Percentiles rank a stretch among this genome's conserved stretches.
phyloP scores from a whole-genome alignment of 371 early-diverging fungal genomes.

The Smittium culicis region DNA sequence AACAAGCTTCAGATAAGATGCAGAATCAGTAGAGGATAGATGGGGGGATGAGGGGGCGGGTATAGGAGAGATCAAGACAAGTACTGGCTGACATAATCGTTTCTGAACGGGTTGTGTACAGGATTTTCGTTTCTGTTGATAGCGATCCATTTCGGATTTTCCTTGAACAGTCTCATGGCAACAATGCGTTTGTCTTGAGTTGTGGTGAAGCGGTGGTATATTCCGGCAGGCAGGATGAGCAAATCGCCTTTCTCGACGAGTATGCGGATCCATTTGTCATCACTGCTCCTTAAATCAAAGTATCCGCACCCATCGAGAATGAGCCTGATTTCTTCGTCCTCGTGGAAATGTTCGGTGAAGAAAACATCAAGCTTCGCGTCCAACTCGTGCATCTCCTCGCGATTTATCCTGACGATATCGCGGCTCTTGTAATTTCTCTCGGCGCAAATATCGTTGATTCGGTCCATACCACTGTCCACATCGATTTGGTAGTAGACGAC shows the following conservation, averaged over 20 bases:
- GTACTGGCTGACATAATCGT: no score
- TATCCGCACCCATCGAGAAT: slow-evolving; percentile 80
- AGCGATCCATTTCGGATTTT: no score
- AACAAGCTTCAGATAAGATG: no score
- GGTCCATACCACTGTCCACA: no score
- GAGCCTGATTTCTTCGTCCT: slow-evolving; percentile 92
- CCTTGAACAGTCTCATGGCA: no score
- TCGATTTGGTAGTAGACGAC: not conserved
- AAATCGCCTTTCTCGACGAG: slow-evolving; percentile 58
- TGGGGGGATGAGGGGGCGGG: no score
- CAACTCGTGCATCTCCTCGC: slow-evolving; percentile 59
- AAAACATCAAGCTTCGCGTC: slow-evolving; percentile 84
- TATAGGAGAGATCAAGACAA: no score
- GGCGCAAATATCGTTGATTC: slow-evolving; percentile 49
- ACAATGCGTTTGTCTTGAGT: no score
- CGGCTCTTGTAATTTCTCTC: slow-evolving; percentile 79
- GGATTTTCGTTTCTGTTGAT: no score
- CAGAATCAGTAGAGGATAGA: no score
- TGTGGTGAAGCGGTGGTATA: slow-evolving; percentile 88
- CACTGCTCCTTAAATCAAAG: slow-evolving; percentile 65
- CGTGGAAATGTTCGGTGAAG: slow-evolving; percentile 90
- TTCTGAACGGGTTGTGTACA: no score
- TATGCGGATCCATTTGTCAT: slow-evolving; percentile 86
- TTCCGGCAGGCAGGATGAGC: slow-evolving; percentile 87
- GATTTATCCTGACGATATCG: slow-evolving; percentile 68